phyloP scores from a whole-genome alignment of 495 filamentous ascomycete species.

The Neurospora sp. region DNA sequence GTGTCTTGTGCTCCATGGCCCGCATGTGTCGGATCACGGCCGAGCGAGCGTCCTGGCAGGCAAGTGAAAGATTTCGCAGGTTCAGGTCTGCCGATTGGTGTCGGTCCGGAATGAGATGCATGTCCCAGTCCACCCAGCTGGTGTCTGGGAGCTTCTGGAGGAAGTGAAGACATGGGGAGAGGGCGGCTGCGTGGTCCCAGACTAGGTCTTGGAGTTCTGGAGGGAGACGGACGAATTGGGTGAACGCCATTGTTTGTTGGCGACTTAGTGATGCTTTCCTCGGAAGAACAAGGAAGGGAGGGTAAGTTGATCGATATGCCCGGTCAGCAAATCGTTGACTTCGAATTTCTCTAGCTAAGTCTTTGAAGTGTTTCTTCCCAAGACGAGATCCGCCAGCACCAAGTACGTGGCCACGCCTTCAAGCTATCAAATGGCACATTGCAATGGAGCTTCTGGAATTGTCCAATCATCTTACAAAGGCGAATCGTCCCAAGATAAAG shows the following conservation, averaged over 20 bases:
- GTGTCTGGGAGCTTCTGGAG: slow-evolving; percentile 42
- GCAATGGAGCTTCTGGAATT: background rate
- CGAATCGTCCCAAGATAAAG: background rate
- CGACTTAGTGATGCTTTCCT: slow-evolving; percentile 4
- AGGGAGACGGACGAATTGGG: slow-evolving; percentile 12
- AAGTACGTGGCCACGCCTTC: background rate
- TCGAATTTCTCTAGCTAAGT: background rate
- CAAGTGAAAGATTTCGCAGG: slow-evolving; percentile 11
- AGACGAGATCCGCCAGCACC: background rate
- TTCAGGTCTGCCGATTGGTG: slow-evolving; percentile 28
- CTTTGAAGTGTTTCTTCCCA: background rate
- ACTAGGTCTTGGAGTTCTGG: slow-evolving; percentile 15
- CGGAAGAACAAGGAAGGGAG: background rate
- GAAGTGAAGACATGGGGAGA: slow-evolving; percentile 13
- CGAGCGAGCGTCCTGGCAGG: background rate
- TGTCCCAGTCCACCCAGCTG: slow-evolving; percentile 13
- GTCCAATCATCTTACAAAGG: background rate
- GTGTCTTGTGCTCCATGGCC: slow-evolving; percentile 1
- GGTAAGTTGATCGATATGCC: background rate
- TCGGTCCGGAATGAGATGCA: slow-evolving; percentile 11
- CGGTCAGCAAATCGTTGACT: background rate
- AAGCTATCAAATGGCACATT: background rate
- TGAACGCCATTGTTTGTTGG: slow-evolving; percentile 24
- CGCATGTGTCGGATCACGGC: background rate
- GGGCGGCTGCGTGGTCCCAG: slow-evolving; percentile 14